Conservation (phyloP, 495 filamentous ascomycete species). For the Cairneyella variabilis region DNA sequence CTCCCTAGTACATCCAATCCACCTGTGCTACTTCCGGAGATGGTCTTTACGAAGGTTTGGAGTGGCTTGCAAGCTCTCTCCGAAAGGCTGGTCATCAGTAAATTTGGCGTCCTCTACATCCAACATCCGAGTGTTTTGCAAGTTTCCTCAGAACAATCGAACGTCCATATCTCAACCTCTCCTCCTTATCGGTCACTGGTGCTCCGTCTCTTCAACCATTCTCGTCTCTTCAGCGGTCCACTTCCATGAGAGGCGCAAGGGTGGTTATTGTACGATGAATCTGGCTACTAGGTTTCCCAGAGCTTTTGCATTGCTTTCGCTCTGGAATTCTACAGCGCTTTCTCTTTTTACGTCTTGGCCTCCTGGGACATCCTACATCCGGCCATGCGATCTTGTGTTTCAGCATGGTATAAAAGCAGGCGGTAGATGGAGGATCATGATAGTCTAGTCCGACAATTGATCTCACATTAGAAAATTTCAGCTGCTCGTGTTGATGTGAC, state of each 20-base stretch:
- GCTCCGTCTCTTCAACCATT: conserved; percentile 25
- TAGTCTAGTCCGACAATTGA: conserved; percentile 29
- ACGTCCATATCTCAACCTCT: conserved; percentile 27
- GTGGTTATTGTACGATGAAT: conserved; percentile 31
- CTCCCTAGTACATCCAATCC: conserved; percentile 92
- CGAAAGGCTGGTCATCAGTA: conserved; percentile 87
- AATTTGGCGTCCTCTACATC: conserved; percentile 22
- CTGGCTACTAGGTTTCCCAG: conserved; percentile 17
- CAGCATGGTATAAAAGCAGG: conserved; percentile 32
- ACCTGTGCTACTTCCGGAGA: conserved; percentile 99
- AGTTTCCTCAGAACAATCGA: conserved; percentile 20
- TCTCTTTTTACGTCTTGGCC: conserved; percentile 20
- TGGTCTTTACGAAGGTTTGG: conserved; percentile 99
- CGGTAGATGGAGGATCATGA: conserved; percentile 30
- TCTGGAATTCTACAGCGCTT: conserved; percentile 5
- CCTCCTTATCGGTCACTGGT: conserved; percentile 25
- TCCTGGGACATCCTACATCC: conserved; percentile 17
- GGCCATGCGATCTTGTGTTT: conserved; percentile 28
- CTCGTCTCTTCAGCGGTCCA: conserved; percentile 26
- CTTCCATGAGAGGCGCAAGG: conserved; percentile 29
- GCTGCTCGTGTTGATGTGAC: too few relatives aligned
- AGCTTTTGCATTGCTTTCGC: conserved; percentile 21
- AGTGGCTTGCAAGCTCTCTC: conserved; percentile 96
- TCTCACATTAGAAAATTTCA: conserved; percentile 29
- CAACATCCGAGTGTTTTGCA: conserved; percentile 14